Evolutionary conservation across 176 grass and related monocot species (phyloP).

Genomic region (Musa schizocarpa): DNA sequence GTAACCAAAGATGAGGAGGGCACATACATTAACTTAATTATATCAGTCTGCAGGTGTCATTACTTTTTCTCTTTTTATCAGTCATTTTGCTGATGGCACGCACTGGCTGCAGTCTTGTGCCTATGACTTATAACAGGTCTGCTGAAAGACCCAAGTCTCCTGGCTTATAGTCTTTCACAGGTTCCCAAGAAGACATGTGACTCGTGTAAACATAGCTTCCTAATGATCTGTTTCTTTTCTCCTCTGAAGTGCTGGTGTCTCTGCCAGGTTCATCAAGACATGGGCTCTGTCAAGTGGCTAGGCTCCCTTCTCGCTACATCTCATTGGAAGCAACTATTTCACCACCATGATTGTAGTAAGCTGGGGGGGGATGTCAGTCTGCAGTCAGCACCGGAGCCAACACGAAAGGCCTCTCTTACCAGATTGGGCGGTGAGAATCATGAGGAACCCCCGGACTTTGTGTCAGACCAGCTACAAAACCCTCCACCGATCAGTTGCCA

Average conservation of each 20-base stretch:
- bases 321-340: not conserved
- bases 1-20: no score
- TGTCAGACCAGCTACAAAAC: constrained; percentile 1
- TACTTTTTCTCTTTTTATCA: no score
- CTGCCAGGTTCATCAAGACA: not conserved
- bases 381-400: not conserved
- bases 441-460: not conserved
- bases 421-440: not conserved
- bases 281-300: not conserved
- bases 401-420: not conserved
- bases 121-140: no score
- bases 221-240: not conserved
- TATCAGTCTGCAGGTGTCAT: no score
- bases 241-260: not conserved
- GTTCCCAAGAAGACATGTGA: no score
- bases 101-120: no score
- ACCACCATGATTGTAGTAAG: not conserved
- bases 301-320: not conserved
- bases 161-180: no score
- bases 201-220: no score
- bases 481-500: not conserved
- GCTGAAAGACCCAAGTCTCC: no score
- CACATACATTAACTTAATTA: no score
- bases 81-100: no score
- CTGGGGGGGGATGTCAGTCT: not conserved